Percentiles rank a stretch among this genome's conserved stretches.
Evolutionary conservation across 768 basidiomycete species (phyloP).

Genomic region (Podaxis sp.): DNA sequence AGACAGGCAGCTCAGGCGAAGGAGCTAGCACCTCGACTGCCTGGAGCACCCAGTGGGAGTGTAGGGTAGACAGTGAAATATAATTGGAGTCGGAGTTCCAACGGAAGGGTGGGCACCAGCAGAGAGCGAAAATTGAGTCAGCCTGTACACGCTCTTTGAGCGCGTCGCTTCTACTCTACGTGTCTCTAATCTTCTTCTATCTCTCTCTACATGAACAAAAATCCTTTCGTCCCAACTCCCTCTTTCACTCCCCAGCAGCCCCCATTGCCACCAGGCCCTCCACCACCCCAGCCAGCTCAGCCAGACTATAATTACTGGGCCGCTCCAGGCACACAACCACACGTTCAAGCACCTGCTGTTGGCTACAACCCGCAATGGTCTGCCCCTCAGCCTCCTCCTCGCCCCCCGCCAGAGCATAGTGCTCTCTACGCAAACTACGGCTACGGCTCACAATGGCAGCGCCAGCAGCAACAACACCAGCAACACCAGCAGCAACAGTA

Average conservation of each 20-base stretch:
- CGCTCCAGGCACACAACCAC: constrained; percentile 53
- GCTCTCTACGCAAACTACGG: constrained; percentile 91
- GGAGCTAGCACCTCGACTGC: constrained; percentile 69
- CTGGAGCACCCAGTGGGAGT: constrained; percentile 50
- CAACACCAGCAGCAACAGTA: constrained; percentile 45
- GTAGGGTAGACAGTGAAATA: constrained; percentile 19
- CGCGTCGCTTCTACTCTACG: constrained; percentile 10
- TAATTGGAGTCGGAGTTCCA: constrained; percentile 13
- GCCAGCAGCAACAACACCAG: constrained; percentile 64
- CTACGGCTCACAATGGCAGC: constrained; percentile 77
- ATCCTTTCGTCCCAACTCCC: constrained; percentile 73
- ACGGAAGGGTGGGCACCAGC: background rate
- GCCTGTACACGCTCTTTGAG: constrained; percentile 2
- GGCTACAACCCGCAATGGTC: constrained; percentile 68
- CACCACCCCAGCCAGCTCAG: constrained; percentile 63
- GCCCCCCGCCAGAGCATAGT: constrained; percentile 76
- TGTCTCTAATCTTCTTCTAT: background rate
- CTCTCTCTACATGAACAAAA: constrained; percentile 66
- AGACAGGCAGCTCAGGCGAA: constrained; percentile 66
- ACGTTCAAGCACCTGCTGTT: constrained; percentile 48
- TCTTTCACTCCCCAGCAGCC: constrained; percentile 71
- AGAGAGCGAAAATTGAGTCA: constrained; percentile 5
- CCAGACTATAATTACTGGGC: constrained; percentile 81
- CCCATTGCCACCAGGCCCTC: constrained; percentile 78
- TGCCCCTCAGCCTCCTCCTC: constrained; percentile 52